Base-by-base conservation (phyloP, 2,329 filamentous ascomycete genomes). In the Aspergillus persii region DNA sequence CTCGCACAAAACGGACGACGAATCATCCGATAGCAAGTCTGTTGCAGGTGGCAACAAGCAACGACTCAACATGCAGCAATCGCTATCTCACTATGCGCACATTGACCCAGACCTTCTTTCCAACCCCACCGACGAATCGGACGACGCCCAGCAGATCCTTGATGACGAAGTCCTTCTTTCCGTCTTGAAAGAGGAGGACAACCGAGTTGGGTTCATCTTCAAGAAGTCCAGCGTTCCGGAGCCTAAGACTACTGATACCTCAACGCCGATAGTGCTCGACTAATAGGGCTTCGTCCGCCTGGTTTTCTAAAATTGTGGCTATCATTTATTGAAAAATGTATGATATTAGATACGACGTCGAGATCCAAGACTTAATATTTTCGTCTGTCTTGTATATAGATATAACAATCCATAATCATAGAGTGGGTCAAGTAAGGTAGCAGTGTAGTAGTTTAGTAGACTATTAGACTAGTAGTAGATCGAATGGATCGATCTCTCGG, bases 51-150 rank as follows among this genome's bases (percentile, higher is more conserved):
- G 56, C 15, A 65, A 52, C 8, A 66, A 63, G n/a, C 66, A 69
- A 39, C 71, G 71, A 27, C 65, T 71, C n/a, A 73, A 72, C 46
- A 78, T 80, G 67, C 73, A 76, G 48, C 71, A 76, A 48, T 79
- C 74, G 44, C 69, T 80, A 26, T 74, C 79, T 47, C 74, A 76
- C 29, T 80, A 79, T 61, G 60, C 69, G 11, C 78, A 80, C 56
- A 74, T 80, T 29, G 74, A 80, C 53, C 76, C 78, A 4, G 60
- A 68, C 8, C 58, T 71, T 31, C 62, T 78, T 9, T 58, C 56
- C 1, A 18, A 41, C 3, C 54, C 57, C 12, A 41, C 51, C 1
- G 62, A 66, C 15, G 60, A 64, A 12, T 56, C 59, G 18, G 63
- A 65, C 27, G 63, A 64, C 11, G 41, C 72, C 27, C 60, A 62